Base-by-base conservation (phyloP, 169 alveolate species). In the Babesia divergens region DNA sequence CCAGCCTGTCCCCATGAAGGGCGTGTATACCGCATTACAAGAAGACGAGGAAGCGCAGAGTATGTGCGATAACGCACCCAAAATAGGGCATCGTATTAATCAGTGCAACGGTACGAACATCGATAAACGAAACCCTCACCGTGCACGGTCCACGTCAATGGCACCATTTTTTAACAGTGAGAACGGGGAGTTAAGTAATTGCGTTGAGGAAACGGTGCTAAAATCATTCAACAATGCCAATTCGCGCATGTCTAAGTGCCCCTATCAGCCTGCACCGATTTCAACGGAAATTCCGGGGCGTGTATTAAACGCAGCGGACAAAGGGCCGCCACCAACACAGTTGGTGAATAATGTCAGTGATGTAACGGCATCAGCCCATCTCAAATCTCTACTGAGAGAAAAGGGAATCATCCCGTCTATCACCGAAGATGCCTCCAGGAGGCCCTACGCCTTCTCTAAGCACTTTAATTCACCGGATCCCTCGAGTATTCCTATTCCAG, bases 401-500 rank as follows among this genome's bases (percentile, higher is more conserved):
- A 69, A 55, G 82, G 82, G 82, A 22, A 26, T 69, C 18, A 18
- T 69, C 7, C 42, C 71, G 7, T 11, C 26, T 9, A 24, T 16
- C 70, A 62, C 71, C 13, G 56, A 55, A 20, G n/a, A 16, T 9
- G 24, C 14, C 9, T 58, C 26, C 52, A 55, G 60, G 60, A 24
- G 24, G 22, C n/a, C 47, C 4, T 77, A 77, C 37, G 86, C 64
- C 11, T 56, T 77, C 34, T 65, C 86, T 16, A 77, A 58, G 55
- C 49, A 67, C 54, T 37, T 77, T 46, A 16, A 74, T 22, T 77
- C 86, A 7, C 86, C 86, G 4, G 86, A 77, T 32, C 86, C 86
- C 0, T 67, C 86, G 43, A 77, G 68, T 50, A 56, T 77, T 31
- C 86, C 86, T 18, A 52, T 77, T 43, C 86, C 86, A 38, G 82